Conservation (phyloP, 441 rosid genomes). For the Daphne laureola region DNA sequence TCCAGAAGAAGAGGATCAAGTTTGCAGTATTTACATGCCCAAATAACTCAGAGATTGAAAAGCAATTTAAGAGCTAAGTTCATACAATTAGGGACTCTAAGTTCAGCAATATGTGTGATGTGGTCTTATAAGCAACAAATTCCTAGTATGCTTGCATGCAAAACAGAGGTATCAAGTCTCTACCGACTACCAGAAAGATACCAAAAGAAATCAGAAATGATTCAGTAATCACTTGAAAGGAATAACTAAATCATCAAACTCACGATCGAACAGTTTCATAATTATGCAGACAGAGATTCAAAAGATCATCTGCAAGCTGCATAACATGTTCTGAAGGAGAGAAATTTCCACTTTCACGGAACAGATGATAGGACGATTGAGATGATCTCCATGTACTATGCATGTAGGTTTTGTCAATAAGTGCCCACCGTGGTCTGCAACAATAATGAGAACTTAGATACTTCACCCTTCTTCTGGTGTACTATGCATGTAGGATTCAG, state of each 20-base stretch:
- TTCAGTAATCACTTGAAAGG: conserved; percentile 6
- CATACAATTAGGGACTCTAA: no score
- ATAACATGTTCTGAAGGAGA: conserved; percentile 65
- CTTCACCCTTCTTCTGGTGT: conserved; percentile 9
- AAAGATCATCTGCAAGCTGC: conserved; percentile 82
- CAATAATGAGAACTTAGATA: conserved; percentile 9
- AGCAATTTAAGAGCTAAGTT: no score
- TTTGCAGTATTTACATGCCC: no score
- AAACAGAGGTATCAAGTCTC: no score
- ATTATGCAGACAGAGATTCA: conserved; percentile 80
- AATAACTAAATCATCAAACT: conserved; percentile 34
- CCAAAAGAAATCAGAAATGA: no score
- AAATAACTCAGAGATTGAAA: no score
- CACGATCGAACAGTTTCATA: conserved; percentile 97
- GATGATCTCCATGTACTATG: conserved; percentile 98
- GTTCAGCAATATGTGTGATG: no score
- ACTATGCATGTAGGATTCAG: no score
- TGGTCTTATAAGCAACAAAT: no score
- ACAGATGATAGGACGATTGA: conserved; percentile 91
- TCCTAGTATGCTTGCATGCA: no score
- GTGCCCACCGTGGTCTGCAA: conserved; percentile 97
- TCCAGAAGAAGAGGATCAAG: no score
- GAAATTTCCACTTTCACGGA: conserved; percentile 69
- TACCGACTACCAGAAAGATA: no score
- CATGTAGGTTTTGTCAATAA: conserved; percentile 94